Percentiles rank a stretch among this genome's conserved stretches.
phyloP scores from a whole-genome alignment of 345 rosid species.

The Punica granatum region DNA sequence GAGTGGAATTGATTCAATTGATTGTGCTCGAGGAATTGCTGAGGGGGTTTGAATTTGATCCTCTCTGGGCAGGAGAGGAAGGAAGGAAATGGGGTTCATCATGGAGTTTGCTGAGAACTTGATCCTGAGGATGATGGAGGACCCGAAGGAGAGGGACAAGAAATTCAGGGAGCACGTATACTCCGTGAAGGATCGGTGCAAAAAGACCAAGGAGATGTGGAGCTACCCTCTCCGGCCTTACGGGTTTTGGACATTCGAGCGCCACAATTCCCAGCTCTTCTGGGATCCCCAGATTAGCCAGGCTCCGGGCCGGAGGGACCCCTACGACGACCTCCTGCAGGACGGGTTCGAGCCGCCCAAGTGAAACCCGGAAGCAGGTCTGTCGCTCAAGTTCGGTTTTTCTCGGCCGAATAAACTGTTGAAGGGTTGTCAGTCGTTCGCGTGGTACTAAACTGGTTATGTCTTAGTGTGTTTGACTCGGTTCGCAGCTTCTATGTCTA shows the following conservation, averaged over 20 bases:
- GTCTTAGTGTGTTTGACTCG: no score
- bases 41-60: not conserved
- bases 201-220: slow-evolving; percentile 98
- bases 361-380: slow-evolving; percentile 18
- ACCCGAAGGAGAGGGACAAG: slow-evolving; percentile 85
- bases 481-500: no score
- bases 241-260: slow-evolving; percentile 95
- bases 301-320: slow-evolving; percentile 90
- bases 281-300: slow-evolving; percentile 98
- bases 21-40: not conserved
- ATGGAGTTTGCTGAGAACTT: slow-evolving; percentile 96
- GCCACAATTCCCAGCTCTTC: slow-evolving; percentile 86
- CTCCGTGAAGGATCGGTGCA: slow-evolving; percentile 58
- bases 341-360: slow-evolving; percentile 24
- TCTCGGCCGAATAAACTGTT: not conserved
- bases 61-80: not conserved
- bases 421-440: not conserved
- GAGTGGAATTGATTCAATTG: not conserved
- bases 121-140: slow-evolving; percentile 86
- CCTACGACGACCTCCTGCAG: slow-evolving; percentile 81
- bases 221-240: slow-evolving; percentile 88
- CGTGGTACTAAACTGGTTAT: not conserved
- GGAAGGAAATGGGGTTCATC: slow-evolving; percentile 20
- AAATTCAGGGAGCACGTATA: slow-evolving; percentile 76
- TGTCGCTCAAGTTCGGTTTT: not conserved